Percentiles rank a stretch among this genome's conserved stretches.
These are phyloP conservation scores for Pleurotus pulmonarius DNA, from an alignment of 768 basidiomycete genomes.

Conservation along the genomic window DNA sequence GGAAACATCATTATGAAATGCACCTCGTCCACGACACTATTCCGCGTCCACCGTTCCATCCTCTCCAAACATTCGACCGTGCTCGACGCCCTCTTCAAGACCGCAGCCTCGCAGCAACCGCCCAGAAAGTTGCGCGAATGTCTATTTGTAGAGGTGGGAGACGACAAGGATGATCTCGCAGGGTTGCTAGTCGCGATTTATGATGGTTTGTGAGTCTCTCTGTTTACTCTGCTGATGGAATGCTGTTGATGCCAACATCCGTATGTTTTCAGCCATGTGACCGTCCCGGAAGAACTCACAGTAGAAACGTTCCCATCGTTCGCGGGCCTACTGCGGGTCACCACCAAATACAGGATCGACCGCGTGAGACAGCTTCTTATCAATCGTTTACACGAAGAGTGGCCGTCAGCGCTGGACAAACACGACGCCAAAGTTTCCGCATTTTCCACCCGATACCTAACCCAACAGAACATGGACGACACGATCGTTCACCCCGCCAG, in stretches of 20 bases:
- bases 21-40: neutral
- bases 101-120: neutral
- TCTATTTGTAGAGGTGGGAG: neutral
- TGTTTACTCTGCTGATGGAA: neutral
- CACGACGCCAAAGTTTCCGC: neutral
- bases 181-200: neutral
- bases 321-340: constrained; percentile 1
- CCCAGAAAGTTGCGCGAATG: neutral
- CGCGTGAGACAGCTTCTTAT: neutral
- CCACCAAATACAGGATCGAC: constrained; percentile 1
- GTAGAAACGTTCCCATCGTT: constrained; percentile 3
- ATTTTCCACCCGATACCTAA: neutral
- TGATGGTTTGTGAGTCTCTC: constrained; percentile 3
- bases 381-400: neutral
- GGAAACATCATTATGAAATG: constrained; percentile 3
- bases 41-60: neutral
- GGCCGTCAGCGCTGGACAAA: constrained; percentile 1
- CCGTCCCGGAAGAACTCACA: constrained; percentile 4
- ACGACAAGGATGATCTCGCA: constrained; percentile 1
- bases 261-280: neutral
- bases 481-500: constrained; percentile 3
- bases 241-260: neutral
- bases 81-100: neutral
- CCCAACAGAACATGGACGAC: neutral
- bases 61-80: neutral